Evolutionary conservation across 2,329 filamentous ascomycete genomes (phyloP), one percentile per base, ranked within the genome.

Genomic region (Pseudogymnoascus sp.): DNA sequence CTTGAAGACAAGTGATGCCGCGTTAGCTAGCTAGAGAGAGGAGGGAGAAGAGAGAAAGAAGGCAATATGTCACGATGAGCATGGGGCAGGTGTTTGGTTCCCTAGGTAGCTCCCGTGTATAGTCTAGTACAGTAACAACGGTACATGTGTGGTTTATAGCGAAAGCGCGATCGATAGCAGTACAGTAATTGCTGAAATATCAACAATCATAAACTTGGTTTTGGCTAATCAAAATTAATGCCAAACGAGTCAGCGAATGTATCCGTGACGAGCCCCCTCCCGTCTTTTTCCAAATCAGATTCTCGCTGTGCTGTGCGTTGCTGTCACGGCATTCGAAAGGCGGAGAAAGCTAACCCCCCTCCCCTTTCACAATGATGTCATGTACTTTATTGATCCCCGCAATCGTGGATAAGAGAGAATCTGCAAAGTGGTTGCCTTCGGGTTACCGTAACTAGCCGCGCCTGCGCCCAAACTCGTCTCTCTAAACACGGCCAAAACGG

Each of bases 1-100:
- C 61, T 72, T 47, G 70, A 71, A 47, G 69, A 70, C 58, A 70
- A 60, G 22, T 61, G 39, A 60, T 16, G 14, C 14, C 22, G 14
- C 4, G 4, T 16, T 50, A 22, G 14, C 41, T 28, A 22, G 22
- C 11, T n/a, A n/a, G n/a, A n/a, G n/a, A n/a, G n/a, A n/a, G n/a
- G n/a, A n/a, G n/a, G n/a, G n/a, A n/a, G n/a, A n/a, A n/a, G n/a
- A n/a, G 39, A 47, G 37, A 3, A 5, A 6, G 12, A 16, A 12
- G 16, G 41, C 41, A 50, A 50, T 50, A 50, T 50, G 41, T 50
- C 41, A 50, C 41, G 41, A 50, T 50, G 41, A 50, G 41, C 41
- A 50, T 16, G 41, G 41, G 41, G 14, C 22, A 22, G 41, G 25
- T 50, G 41, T 50, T 50, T 50, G 12, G 22, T 50, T 50, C 41